Percentiles rank a stretch among this genome's conserved stretches.
These are phyloP conservation scores for Leucocoprinus sp. DNA, from an alignment of 768 basidiomycete species.

Conservation along the genomic window DNA sequence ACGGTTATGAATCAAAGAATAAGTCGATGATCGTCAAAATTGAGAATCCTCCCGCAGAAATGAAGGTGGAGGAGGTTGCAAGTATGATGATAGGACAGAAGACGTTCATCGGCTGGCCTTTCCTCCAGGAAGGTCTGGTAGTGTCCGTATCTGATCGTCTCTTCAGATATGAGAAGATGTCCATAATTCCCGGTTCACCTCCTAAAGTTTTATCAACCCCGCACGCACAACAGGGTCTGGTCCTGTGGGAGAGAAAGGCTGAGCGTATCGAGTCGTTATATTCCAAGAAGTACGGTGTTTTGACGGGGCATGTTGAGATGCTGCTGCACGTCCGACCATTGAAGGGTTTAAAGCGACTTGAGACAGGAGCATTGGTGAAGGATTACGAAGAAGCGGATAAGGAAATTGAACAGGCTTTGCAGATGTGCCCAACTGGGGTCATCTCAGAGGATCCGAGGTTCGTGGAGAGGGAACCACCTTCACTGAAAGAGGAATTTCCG, in stretches of 20 bases:
- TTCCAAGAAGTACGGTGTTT: conserved; percentile 82
- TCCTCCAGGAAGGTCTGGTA: conserved; percentile 86
- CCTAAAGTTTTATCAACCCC: conserved; percentile 61
- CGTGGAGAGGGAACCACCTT: conserved; percentile 73
- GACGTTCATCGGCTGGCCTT: conserved; percentile 87
- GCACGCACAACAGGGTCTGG: conserved; percentile 60
- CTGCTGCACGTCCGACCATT: conserved; percentile 85
- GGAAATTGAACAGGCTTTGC: conserved; percentile 80
- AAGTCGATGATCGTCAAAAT: conserved; percentile 91
- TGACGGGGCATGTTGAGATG: conserved; percentile 75
- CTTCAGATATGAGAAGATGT: conserved; percentile 77
- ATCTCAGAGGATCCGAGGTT: conserved; percentile 84
- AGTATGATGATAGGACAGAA: conserved; percentile 66
- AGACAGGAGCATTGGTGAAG: conserved; percentile 87
- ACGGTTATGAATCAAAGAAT: conserved; percentile 83
- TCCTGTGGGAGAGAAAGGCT: conserved; percentile 72
- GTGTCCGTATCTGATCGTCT: conserved; percentile 78
- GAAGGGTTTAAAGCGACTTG: conserved; percentile 88
- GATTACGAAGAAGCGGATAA: conserved; percentile 83
- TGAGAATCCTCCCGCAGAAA: conserved; percentile 60
- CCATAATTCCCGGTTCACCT: conserved; percentile 40
- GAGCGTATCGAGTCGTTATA: conserved; percentile 78
- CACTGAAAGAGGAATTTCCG: conserved; percentile 84
- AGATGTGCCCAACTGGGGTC: conserved; percentile 76
- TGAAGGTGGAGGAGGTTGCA: conserved; percentile 68